Percentiles rank a stretch among this genome's conserved stretches.
Evolutionary conservation across 306 rosid species (phyloP).

Genomic region (Prunus mira): DNA sequence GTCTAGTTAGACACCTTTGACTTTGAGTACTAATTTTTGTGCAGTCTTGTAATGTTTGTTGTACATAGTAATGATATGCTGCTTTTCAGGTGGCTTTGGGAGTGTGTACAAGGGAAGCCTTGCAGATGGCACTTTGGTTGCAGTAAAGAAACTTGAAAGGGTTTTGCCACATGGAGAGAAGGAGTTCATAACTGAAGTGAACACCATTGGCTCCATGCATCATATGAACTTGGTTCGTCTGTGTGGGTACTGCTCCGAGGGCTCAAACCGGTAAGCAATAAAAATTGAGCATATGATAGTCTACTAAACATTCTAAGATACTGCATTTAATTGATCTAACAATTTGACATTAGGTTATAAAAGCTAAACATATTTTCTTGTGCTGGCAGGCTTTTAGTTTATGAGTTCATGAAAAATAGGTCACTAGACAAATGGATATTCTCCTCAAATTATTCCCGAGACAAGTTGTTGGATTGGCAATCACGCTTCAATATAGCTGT

Average conservation of each 20-base stretch:
- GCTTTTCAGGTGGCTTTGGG: constrained; percentile 87
- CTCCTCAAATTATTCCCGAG: constrained; percentile 40
- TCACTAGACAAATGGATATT: constrained; percentile 96
- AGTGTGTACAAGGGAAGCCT: constrained; percentile 92
- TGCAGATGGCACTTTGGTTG: constrained; percentile 76
- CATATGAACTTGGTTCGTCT: constrained; percentile 95
- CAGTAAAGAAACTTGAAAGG: constrained; percentile 89
- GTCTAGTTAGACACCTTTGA: too few relatives aligned
- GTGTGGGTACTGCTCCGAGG: constrained; percentile 85
- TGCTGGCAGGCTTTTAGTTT: constrained; percentile 71
- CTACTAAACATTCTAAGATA: neutral
- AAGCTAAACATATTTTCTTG: neutral
- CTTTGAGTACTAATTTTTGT: neutral
- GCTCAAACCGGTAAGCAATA: constrained; percentile 56
- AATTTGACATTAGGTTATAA: neutral
- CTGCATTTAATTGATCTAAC: neutral
- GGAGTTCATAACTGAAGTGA: constrained; percentile 91
- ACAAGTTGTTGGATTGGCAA: constrained; percentile 66
- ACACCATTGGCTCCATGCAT: constrained; percentile 96
- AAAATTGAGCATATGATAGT: neutral
- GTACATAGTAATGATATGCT: constrained; percentile 12
- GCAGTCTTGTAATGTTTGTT: neutral
- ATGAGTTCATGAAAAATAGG: constrained; percentile 90
- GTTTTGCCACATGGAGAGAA: constrained; percentile 95
- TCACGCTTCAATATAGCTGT: constrained; percentile 68